Percentiles rank a stretch among this genome's conserved stretches.
Conservation (phyloP, 1,284 basidiomycete species). For the Ustilago shanxiensis region DNA sequence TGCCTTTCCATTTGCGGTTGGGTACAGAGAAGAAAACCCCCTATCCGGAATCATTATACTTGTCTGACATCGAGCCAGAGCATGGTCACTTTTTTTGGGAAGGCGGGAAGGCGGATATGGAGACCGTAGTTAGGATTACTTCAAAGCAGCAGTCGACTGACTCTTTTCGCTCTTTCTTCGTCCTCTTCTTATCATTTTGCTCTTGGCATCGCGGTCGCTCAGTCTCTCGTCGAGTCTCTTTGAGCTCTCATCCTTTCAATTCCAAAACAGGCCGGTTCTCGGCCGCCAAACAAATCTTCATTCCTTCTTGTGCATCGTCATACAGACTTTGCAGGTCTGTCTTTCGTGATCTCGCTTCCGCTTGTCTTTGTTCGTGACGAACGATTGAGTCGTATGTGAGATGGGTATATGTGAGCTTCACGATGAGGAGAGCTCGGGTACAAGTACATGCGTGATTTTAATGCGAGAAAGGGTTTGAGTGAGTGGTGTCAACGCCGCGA, state of each 20-base stretch:
- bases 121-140: neutral
- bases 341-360: neutral
- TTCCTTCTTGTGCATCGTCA: too few relatives aligned
- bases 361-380: neutral
- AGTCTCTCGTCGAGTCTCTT: slow-evolving; percentile 32
- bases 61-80: slow-evolving; percentile 55
- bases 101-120: neutral
- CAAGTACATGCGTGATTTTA: slow-evolving; percentile 3
- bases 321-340: neutral
- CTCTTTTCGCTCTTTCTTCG: slow-evolving; percentile 1
- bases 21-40: slow-evolving; percentile 56
- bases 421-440: neutral
- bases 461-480: too few relatives aligned
- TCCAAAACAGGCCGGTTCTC: slow-evolving; percentile 22
- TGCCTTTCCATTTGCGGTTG: slow-evolving; percentile 36
- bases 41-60: slow-evolving; percentile 64
- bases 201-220: slow-evolving; percentile 6
- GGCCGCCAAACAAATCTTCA: too few relatives aligned
- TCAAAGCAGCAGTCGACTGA: slow-evolving; percentile 20
- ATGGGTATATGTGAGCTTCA: slow-evolving; percentile 7
- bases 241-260: slow-evolving; percentile 24
- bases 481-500: slow-evolving; percentile 13
- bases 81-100: slow-evolving; percentile 9
- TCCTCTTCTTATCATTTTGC: neutral
- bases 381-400: neutral